These are phyloP conservation scores for Nepenthes mirabilis DNA, from an alignment of 148 eudicot genomes.

Conservation along the genomic window DNA sequence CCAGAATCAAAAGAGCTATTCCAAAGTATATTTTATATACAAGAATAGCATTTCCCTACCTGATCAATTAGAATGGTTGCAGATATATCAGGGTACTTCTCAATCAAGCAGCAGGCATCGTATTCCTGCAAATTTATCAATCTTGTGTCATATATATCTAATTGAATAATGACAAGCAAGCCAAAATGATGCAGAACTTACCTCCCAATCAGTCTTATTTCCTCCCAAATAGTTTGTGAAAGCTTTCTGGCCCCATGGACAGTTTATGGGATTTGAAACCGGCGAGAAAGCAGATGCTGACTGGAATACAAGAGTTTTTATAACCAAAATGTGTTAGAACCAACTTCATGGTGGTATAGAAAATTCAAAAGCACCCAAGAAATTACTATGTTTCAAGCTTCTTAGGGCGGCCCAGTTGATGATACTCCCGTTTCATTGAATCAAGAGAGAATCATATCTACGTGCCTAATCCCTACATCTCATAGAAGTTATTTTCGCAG, in stretches of 20 bases:
- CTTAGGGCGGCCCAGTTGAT: no score
- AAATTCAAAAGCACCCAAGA: no score
- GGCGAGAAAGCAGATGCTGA: slow-evolving; percentile 97
- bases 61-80: slow-evolving; percentile 92
- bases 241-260: slow-evolving; percentile 99
- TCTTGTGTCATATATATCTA: background rate
- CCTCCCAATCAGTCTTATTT: slow-evolving; percentile 88
- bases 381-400: no score
- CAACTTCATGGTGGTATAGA: no score
- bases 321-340: no score
- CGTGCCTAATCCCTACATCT: no score
- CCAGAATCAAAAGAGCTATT: background rate
- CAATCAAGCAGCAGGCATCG: slow-evolving; percentile 79
- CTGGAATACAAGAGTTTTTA: slow-evolving; percentile 19
- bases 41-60: slow-evolving; percentile 21
- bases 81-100: slow-evolving; percentile 49
- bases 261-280: slow-evolving; percentile 63
- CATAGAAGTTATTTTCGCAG: no score
- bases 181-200: slow-evolving; percentile 13
- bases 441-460: no score
- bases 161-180: background rate
- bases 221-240: slow-evolving; percentile 84
- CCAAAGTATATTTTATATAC: background rate
- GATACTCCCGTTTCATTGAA: no score
- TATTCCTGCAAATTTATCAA: slow-evolving; percentile 55